phyloP scores from a whole-genome alignment of 1,284 basidiomycete genomes.

The Hemileia vastatrix region DNA sequence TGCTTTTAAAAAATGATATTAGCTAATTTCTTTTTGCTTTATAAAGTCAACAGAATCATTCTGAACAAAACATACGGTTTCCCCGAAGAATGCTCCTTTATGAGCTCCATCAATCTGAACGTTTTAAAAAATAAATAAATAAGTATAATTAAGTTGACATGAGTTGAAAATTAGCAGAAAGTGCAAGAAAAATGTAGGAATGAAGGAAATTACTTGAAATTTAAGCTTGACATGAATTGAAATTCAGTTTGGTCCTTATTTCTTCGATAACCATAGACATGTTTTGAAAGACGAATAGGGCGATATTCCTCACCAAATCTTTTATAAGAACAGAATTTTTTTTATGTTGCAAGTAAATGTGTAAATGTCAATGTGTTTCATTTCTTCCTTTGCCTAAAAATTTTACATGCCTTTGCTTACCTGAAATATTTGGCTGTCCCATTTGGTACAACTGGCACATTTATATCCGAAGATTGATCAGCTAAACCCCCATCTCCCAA shows the following conservation, averaged over 20 bases:
- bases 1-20: conserved; percentile 27
- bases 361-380: not conserved
- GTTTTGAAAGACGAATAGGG: conserved; percentile 61
- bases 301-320: conserved; percentile 86
- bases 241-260: conserved; percentile 64
- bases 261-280: conserved; percentile 42
- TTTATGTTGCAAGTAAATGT: conserved; percentile 9
- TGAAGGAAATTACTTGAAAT: conserved; percentile 58
- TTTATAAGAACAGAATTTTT: not conserved
- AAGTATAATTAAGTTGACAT: conserved; percentile 48
- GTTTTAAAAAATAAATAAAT: conserved; percentile 42
- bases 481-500: conserved; percentile 51
- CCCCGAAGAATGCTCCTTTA: conserved; percentile 51
- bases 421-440: conserved; percentile 37
- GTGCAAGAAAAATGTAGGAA: not conserved
- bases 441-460: too few species aligned
- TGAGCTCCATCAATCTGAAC: conserved; percentile 55
- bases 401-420: conserved; percentile 50
- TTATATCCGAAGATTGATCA: conserved; percentile 9
- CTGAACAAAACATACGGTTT: conserved; percentile 57
- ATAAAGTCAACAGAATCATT: conserved; percentile 47
- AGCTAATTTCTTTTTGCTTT: conserved; percentile 29
- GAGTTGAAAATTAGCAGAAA: not conserved
- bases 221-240: conserved; percentile 61
- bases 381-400: too few species aligned